These are phyloP conservation scores for Sarocladium brachiariae DNA, from an alignment of 2,329 filamentous ascomycete species.

Conservation along the genomic window DNA sequence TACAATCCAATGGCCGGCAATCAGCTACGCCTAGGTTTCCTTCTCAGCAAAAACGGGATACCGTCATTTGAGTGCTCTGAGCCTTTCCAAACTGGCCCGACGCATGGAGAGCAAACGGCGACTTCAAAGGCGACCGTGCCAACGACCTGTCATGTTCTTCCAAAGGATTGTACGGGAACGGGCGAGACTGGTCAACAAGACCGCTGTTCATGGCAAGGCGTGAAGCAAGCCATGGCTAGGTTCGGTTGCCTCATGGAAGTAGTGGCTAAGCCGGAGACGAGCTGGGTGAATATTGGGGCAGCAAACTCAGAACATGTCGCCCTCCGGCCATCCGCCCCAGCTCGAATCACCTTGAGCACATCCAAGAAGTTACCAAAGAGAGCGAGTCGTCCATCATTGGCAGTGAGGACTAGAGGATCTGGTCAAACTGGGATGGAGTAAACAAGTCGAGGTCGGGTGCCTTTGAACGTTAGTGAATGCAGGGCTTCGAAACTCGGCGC, in stretches of 20 bases:
- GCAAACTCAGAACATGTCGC: background rate
- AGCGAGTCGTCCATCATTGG: background rate
- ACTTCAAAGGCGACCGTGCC: background rate
- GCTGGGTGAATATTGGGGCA: slow-evolving; percentile 11
- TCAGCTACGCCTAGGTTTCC: slow-evolving; percentile 14
- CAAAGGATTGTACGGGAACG: background rate
- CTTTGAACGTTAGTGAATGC: background rate
- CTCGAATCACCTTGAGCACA: background rate
- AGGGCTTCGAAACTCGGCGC: background rate
- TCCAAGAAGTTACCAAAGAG: background rate
- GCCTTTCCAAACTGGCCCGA: background rate
- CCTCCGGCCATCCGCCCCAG: background rate
- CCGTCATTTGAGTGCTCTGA: slow-evolving; percentile 16
- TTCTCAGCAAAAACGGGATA: slow-evolving; percentile 18
- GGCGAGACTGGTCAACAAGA: background rate
- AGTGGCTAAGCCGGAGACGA: slow-evolving; percentile 14
- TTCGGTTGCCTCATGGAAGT: slow-evolving; percentile 17
- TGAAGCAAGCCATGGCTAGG: slow-evolving; percentile 16
- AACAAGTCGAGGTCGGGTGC: background rate
- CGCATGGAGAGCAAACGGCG: background rate
- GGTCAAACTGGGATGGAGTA: background rate
- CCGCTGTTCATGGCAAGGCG: slow-evolving; percentile 14
- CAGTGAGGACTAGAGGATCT: background rate
- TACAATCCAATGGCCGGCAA: slow-evolving; percentile 1
- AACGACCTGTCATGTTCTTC: background rate